These are phyloP conservation scores for Acacia melanoxylon DNA, from an alignment of 306 rosid species.

Conservation along the genomic window DNA sequence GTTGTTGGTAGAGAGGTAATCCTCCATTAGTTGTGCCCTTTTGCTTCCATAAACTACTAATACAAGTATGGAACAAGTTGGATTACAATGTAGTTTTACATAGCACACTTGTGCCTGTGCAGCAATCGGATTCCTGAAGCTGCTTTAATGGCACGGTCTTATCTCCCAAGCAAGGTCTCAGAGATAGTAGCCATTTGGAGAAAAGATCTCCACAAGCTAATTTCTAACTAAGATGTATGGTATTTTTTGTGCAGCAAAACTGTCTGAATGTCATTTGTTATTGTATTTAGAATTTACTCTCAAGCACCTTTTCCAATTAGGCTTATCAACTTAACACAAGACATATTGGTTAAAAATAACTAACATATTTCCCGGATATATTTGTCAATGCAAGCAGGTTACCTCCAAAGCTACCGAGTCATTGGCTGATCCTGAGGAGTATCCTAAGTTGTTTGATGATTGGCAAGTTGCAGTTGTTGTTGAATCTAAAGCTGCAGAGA, in stretches of 20 bases:
- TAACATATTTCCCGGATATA: not conserved
- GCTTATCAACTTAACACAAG: slow-evolving; percentile 17
- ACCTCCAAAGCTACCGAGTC: slow-evolving; percentile 96
- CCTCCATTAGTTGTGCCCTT: slow-evolving; percentile 3
- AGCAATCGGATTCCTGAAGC: slow-evolving; percentile 99
- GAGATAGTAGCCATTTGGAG: slow-evolving; percentile 98
- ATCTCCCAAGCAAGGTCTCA: slow-evolving; percentile 97
- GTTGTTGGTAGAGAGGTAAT: slow-evolving; percentile 92
- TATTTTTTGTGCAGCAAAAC: slow-evolving; percentile 18
- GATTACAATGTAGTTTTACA: slow-evolving; percentile 25
- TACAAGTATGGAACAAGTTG: not conserved
- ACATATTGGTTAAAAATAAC: not conserved
- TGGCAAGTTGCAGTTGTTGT: slow-evolving; percentile 96
- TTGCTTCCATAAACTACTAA: not conserved
- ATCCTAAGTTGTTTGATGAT: slow-evolving; percentile 91
- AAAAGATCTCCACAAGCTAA: slow-evolving; percentile 89
- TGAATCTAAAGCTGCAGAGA: slow-evolving; percentile 71
- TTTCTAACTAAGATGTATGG: no score
- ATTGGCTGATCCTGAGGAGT: slow-evolving; percentile 96
- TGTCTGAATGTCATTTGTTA: slow-evolving; percentile 5
- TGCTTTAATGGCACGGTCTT: slow-evolving; percentile 97
- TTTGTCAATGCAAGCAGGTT: slow-evolving; percentile 47
- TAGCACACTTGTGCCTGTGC: slow-evolving; percentile 34
- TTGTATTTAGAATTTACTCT: slow-evolving; percentile 7
- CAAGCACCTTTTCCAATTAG: not conserved